Conservation (phyloP, 1,284 basidiomycete genomes). For the Ustilago lituana region DNA sequence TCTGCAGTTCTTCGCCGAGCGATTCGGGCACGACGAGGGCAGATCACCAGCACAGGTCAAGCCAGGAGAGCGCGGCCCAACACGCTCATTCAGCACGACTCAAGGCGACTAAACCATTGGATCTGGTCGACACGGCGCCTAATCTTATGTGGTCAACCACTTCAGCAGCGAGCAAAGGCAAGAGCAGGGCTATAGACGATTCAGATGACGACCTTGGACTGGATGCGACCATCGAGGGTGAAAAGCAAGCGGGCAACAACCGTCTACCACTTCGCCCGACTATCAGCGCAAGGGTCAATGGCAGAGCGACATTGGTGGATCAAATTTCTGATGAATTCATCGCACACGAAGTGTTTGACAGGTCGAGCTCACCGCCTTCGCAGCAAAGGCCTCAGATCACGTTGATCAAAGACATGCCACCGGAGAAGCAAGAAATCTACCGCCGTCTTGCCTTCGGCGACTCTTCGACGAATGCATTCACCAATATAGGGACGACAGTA, state of each 20-base stretch:
- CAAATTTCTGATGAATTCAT: background rate
- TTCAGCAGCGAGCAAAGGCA: too few species aligned
- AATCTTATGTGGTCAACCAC: too few species aligned
- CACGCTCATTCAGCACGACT: too few species aligned
- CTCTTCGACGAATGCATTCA: background rate
- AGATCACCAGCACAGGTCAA: background rate
- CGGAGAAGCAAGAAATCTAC: constrained; percentile 27
- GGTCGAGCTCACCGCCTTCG: constrained; percentile 28
- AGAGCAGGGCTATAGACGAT: too few species aligned
- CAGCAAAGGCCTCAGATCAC: constrained; percentile 17
- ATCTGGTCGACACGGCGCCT: too few species aligned
- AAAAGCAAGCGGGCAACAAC: too few species aligned
- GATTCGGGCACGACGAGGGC: constrained; percentile 1
- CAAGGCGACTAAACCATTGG: too few species aligned
- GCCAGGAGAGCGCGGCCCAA: background rate
- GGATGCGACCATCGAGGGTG: too few species aligned
- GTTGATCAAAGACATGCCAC: constrained; percentile 37
- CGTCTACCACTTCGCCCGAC: constrained; percentile 9
- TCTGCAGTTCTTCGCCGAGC: constrained; percentile 23
- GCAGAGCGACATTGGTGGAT: background rate
- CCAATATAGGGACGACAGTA: constrained; percentile 9
- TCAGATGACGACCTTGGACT: too few species aligned
- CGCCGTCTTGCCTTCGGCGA: constrained; percentile 32
- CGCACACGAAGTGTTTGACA: constrained; percentile 13
- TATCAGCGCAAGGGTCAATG: constrained; percentile 1